Percentiles rank a stretch among this genome's conserved stretches.
Conservation (phyloP, 2,329 filamentous ascomycete genomes). For the Colletotrichum tofieldiae region DNA sequence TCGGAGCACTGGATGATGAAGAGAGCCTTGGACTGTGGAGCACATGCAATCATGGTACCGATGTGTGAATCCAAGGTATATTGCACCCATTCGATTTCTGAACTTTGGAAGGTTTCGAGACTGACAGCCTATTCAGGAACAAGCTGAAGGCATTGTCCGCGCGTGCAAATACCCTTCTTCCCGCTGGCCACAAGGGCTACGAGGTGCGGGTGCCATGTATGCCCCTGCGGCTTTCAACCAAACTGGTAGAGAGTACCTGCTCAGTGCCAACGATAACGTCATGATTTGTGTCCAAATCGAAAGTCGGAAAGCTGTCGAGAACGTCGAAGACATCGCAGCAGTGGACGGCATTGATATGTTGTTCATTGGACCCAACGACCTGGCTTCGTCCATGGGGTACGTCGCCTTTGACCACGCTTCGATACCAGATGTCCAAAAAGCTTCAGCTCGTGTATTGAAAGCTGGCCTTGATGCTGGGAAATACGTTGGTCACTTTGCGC, state of each 20-base stretch:
- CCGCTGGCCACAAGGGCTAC: conserved; percentile 46
- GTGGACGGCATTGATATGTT: conserved; percentile 61
- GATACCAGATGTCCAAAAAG: conserved; percentile 51
- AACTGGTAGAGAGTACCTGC: conserved; percentile 60
- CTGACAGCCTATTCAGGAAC: conserved; percentile 39
- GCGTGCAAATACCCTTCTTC: conserved; percentile 49
- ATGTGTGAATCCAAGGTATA: conserved; percentile 23
- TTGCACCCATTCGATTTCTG: background rate
- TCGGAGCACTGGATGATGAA: conserved; percentile 30
- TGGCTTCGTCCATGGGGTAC: conserved; percentile 52
- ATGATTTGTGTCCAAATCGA: conserved; percentile 64
- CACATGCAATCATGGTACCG: conserved; percentile 66
- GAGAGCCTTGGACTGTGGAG: conserved; percentile 64
- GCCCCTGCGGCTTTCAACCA: conserved; percentile 49
- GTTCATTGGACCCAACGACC: conserved; percentile 63
- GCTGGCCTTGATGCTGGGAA: conserved; percentile 52
- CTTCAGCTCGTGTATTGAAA: conserved; percentile 47
- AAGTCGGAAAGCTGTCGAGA: conserved; percentile 60
- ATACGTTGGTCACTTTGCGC: conserved; percentile 53
- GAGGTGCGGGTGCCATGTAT: conserved; percentile 51
- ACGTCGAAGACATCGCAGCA: conserved; percentile 60
- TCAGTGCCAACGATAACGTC: conserved; percentile 64
- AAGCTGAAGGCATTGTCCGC: conserved; percentile 47
- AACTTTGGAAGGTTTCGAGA: too few relatives aligned
- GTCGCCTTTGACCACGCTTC: conserved; percentile 52